Evolutionary conservation across 225 moss, liverwort and hornwort species (phyloP), one percentile per base, ranked within the genome.

Genomic region (Bryoerythrophyllum caledonicum): DNA sequence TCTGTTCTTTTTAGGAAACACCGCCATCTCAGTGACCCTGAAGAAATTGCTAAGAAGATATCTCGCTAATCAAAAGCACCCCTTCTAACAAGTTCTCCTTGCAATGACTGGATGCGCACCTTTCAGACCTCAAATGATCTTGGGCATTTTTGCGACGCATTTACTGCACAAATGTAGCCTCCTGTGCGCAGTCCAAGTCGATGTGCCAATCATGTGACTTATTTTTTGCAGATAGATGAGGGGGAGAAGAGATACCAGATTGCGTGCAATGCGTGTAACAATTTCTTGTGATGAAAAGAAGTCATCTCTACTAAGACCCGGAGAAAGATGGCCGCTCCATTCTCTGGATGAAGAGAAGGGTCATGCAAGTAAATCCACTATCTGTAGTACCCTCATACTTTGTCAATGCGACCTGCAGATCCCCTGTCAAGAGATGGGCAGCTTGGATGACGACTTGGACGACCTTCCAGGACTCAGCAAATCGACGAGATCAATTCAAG

Each of bases 181-280:
- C 38, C 19, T 35, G 26, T n/a, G n/a, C n/a, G n/a, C n/a, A n/a
- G n/a, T 52, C 23, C 73, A 59, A 65, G 52, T 60, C 52, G 16
- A 24, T 67, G 19, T 62, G 25, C 72, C 46, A 20, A 57, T 44
- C 41, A 25, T 62, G 0, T 62, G 62, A 67, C 38, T 6, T 49
- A 16, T 40, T 24, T 41, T 37, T 14, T 41, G 74, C 86, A 97
- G 97, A 79, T 94, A 59, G 88, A 91, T 52, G 97, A 97, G 86
- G 97, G 91, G 51, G 97, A 97, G 78, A 88, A 89, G 28, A 87
- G 97, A 67, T 86, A 89, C 73, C 92, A 97, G 64, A 87, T 97
- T 75, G 97, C 81, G 24, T 97, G 97, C 94, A 94, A 94, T 83
- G 96, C 94, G 63, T 68, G 72, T 59, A 64, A 32, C 67, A 26